phyloP scores from a whole-genome alignment of 1,284 basidiomycete genomes.

The Moesziomyces aphidis region DNA sequence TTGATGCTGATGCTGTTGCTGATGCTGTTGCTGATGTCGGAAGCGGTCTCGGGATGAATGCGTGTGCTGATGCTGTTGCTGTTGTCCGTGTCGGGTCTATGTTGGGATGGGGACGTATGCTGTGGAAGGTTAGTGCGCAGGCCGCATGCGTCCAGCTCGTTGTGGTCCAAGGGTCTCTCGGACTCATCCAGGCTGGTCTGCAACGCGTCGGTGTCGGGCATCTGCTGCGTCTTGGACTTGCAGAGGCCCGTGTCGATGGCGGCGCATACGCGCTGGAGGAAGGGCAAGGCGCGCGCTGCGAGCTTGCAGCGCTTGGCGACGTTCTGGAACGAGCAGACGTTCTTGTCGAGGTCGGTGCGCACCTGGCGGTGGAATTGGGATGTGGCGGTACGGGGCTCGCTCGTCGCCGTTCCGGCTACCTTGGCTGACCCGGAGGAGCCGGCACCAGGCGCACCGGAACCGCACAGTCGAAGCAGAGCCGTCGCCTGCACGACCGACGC shows the following conservation, averaged over 20 bases:
- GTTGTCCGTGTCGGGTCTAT: neutral
- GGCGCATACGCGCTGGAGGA: constrained; percentile 26
- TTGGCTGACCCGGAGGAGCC: too few relatives aligned
- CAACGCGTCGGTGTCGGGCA: neutral
- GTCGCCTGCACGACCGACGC: constrained; percentile 42
- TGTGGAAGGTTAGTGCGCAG: neutral
- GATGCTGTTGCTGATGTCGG: constrained; percentile 3
- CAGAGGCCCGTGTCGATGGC: constrained; percentile 27
- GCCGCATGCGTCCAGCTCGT: neutral
- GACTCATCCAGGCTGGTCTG: constrained; percentile 2
- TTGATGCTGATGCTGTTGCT: constrained; percentile 12
- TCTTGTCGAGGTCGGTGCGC: constrained; percentile 29
- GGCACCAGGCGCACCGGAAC: neutral
- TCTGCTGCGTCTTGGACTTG: neutral
- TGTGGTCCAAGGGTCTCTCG: too few relatives aligned
- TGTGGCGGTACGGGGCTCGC: neutral
- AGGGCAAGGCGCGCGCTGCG: constrained; percentile 29
- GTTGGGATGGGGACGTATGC: neutral
- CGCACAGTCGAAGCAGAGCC: constrained; percentile 18
- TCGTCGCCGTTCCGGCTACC: neutral
- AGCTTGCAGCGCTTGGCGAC: constrained; percentile 38
- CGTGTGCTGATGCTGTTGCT: constrained; percentile 3
- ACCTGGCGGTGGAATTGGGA: constrained; percentile 22
- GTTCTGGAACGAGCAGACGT: constrained; percentile 32
- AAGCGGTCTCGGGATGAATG: too few relatives aligned